Percentiles rank a stretch among this genome's conserved stretches.
phyloP scores from a whole-genome alignment of 2,329 filamentous ascomycete species.

The Colletotrichum godetiae region DNA sequence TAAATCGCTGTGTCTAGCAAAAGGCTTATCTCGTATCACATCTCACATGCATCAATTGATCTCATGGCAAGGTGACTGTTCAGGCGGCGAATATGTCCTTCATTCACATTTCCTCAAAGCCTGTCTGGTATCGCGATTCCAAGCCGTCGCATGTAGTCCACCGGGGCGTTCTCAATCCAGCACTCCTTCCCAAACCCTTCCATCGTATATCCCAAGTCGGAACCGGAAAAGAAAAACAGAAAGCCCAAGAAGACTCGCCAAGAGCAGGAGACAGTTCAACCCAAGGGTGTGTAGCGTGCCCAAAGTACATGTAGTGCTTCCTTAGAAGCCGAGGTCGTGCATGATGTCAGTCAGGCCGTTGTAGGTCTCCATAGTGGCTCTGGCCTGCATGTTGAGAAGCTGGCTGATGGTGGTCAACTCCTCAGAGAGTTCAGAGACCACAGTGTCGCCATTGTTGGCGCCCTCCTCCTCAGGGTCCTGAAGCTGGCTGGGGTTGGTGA shows the following conservation, averaged over 20 bases:
- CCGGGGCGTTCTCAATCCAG: background rate
- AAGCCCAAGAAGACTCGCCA: background rate
- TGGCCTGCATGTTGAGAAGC: background rate
- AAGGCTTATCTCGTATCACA: background rate
- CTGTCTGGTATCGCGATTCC: background rate
- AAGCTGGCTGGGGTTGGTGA: background rate
- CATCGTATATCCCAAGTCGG: background rate
- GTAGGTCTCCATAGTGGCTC: background rate
- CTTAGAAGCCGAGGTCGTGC: background rate
- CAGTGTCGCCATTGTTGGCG: background rate
- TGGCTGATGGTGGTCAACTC: background rate
- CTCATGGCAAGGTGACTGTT: background rate
- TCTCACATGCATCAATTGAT: background rate
- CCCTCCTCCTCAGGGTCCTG: background rate
- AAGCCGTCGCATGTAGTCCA: background rate
- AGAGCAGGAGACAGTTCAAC: background rate
- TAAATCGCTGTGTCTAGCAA: background rate
- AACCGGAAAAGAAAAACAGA: background rate
- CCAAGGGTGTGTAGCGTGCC: background rate
- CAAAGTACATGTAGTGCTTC: background rate
- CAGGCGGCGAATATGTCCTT: background rate
- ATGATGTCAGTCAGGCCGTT: background rate
- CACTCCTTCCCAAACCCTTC: background rate
- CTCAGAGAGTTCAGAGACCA: background rate
- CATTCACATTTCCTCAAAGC: background rate